These are phyloP conservation scores for Pezicula radicicola DNA, from an alignment of 2,329 filamentous ascomycete genomes.

Conservation along the genomic window DNA sequence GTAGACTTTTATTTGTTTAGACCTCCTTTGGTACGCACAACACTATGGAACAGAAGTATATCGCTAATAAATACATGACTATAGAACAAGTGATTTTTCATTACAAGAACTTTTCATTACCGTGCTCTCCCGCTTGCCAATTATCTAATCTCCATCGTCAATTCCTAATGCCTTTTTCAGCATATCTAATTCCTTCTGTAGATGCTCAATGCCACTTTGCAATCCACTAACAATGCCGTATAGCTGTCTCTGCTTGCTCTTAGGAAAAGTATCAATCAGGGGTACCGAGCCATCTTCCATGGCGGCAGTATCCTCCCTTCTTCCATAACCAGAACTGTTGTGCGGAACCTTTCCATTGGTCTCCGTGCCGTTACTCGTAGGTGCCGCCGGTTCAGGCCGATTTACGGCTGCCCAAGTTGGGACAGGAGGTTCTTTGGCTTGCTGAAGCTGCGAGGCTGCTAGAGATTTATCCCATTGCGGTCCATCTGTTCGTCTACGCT, in stretches of 20 bases:
- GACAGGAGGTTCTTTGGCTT: constrained; percentile 9
- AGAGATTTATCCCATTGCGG: constrained; percentile 26
- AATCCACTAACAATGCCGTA: constrained; percentile 27
- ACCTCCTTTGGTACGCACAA: too few species aligned
- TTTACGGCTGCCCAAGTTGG: constrained; percentile 23
- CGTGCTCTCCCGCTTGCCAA: too few species aligned
- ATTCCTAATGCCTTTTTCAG: constrained; percentile 27
- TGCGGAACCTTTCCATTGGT: constrained; percentile 23
- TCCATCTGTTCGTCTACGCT: constrained; percentile 18
- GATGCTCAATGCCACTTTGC: constrained; percentile 28
- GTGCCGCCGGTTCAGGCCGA: constrained; percentile 1
- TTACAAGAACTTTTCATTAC: too few species aligned
- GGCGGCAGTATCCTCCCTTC: constrained; percentile 15
- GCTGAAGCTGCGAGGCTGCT: constrained; percentile 16
- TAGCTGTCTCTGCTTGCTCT: constrained; percentile 27
- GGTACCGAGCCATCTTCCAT: constrained; percentile 18
- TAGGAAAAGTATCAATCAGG: constrained; percentile 27
- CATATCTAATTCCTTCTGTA: constrained; percentile 25
- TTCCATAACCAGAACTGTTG: constrained; percentile 11
- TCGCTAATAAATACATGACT: too few species aligned
- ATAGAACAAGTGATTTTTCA: too few species aligned
- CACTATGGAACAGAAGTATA: too few species aligned
- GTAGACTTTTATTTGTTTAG: too few species aligned
- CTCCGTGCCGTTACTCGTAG: constrained; percentile 11
- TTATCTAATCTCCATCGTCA: constrained; percentile 15